A percentile compares a stretch with the other conserved stretches of the same genome.
Conservation (phyloP, 2,329 filamentous ascomycete genomes). For the Pyrenophora tritici-repentis region DNA sequence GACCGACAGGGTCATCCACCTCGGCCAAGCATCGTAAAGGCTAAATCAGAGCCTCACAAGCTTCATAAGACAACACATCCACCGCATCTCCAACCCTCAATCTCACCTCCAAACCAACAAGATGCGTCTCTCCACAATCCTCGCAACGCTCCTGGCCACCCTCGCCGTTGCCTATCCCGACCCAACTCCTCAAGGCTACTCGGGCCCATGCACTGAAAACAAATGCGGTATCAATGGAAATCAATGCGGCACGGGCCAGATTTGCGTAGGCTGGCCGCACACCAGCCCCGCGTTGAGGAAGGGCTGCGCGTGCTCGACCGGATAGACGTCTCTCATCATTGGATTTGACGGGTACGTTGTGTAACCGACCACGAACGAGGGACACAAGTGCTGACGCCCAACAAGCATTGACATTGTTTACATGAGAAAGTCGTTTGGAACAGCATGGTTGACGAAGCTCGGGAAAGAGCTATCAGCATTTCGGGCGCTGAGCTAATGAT, state of each 20-base stretch:
- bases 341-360: no score
- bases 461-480: no score
- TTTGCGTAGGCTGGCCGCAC: constrained; percentile 23
- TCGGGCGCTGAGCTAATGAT: no score
- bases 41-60: not conserved
- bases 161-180: constrained; percentile 28
- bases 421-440: no score
- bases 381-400: no score
- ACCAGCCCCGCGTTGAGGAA: constrained; percentile 14
- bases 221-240: constrained; percentile 17
- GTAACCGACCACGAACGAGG: no score
- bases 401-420: no score
- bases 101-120: not conserved
- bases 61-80: not conserved
- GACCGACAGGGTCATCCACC: no score
- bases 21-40: not conserved
- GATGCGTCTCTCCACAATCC: constrained; percentile 22
- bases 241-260: constrained; percentile 3
- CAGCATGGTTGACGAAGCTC: no score
- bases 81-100: not conserved
- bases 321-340: not conserved
- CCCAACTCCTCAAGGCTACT: constrained; percentile 28
- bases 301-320: constrained; percentile 24
- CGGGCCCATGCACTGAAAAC: constrained; percentile 19
- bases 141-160: constrained; percentile 21